Conservation (phyloP, 2,329 filamentous ascomycete genomes). For the Oidium heveae region DNA sequence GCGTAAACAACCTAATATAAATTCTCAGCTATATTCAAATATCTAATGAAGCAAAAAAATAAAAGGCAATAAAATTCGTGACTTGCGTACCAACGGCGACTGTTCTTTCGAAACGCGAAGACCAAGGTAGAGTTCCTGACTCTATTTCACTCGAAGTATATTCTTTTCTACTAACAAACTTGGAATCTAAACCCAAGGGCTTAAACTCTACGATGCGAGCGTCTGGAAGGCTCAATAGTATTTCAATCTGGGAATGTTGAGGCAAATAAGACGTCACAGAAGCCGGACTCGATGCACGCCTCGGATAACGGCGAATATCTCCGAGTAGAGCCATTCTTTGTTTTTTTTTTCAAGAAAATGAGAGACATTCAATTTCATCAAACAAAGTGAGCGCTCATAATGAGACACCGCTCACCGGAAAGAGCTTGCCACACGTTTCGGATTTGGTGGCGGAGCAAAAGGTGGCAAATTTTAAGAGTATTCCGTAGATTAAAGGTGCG, state of each 20-base stretch:
- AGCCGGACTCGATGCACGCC: slow-evolving; percentile 10
- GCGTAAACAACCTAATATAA: slow-evolving; percentile 37
- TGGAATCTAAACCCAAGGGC: slow-evolving; percentile 4
- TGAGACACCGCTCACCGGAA: too few relatives aligned
- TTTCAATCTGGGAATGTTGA: slow-evolving; percentile 12
- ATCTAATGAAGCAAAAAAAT: not conserved
- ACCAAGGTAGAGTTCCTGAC: slow-evolving; percentile 44
- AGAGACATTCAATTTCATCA: too few relatives aligned
- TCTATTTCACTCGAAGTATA: slow-evolving; percentile 17
- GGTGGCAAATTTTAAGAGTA: too few relatives aligned
- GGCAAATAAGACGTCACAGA: slow-evolving; percentile 4
- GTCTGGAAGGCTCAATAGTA: slow-evolving; percentile 11
- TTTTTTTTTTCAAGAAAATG: too few relatives aligned
- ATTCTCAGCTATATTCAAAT: slow-evolving; percentile 2
- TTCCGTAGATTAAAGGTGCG: too few relatives aligned
- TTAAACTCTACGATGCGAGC: slow-evolving; percentile 29
- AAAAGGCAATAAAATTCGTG: not conserved
- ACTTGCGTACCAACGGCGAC: slow-evolving; percentile 42
- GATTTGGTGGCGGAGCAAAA: too few relatives aligned
- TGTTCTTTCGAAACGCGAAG: slow-evolving; percentile 52
- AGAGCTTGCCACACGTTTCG: too few relatives aligned
- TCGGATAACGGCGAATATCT: not conserved
- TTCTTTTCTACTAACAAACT: slow-evolving; percentile 8
- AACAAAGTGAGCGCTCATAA: too few relatives aligned
- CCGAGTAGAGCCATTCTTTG: too few relatives aligned